A percentile compares a stretch with the other conserved stretches of the same genome.
Conservation (phyloP, 176 grass and related monocot genomes). For the Ananas comosus region DNA sequence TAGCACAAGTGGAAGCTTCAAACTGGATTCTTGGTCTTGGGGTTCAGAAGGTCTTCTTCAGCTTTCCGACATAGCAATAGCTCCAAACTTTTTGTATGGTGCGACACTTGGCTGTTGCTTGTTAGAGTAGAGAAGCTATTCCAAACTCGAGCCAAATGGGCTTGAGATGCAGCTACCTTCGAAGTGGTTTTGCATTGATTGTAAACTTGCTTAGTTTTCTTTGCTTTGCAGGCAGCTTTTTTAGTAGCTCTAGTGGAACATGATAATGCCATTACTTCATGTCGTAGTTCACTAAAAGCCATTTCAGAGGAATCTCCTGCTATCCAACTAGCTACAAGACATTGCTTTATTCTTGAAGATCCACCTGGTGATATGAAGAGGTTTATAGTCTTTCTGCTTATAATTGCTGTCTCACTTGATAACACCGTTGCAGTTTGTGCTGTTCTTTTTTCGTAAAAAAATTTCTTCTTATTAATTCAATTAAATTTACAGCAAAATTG, state of each 20-base stretch:
- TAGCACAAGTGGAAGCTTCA: no score
- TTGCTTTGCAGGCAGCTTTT: constrained; percentile 68
- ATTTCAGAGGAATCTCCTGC: constrained; percentile 70
- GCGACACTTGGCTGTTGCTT: no score
- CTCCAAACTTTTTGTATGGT: no score
- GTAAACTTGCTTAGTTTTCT: constrained; percentile 6
- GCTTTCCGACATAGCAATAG: no score
- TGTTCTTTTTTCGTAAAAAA: not conserved
- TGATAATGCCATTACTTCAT: constrained; percentile 47
- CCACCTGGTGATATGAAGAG: constrained; percentile 71
- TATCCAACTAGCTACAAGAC: constrained; percentile 82
- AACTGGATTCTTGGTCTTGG: no score
- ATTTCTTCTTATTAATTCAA: not conserved
- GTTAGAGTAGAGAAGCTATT: no score
- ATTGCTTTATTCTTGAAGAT: constrained; percentile 90
- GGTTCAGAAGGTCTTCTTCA: no score
- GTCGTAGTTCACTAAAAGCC: constrained; percentile 82
- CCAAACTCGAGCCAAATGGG: no score
- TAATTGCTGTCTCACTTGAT: not conserved
- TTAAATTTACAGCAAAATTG: constrained; percentile 33
- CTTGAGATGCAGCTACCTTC: not conserved
- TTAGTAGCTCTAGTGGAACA: constrained; percentile 63
- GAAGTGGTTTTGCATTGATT: constrained; percentile 2
- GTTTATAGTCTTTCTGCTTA: constrained; percentile 22
- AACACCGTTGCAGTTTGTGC: not conserved